Conservation (phyloP, 495 filamentous ascomycete genomes). For the Evernia prunastri region DNA sequence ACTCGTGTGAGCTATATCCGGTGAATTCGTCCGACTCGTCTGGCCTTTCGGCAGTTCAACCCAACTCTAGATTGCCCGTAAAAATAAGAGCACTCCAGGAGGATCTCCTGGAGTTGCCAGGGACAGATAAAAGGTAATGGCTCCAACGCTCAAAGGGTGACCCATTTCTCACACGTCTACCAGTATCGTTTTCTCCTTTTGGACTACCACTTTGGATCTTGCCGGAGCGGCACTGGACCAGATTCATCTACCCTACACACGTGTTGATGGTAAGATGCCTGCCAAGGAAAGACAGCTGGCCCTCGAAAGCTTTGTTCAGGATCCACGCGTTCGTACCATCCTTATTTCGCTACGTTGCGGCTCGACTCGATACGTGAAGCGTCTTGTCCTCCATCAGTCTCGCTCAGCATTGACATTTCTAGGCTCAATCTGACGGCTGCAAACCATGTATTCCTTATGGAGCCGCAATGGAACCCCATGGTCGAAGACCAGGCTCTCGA, state of each 20-base stretch:
- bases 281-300: conserved; percentile 32
- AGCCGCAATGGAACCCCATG: conserved; percentile 32
- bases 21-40: conserved; percentile 42
- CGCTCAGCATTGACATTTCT: not conserved
- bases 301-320: conserved; percentile 31
- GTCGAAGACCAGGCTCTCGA: conserved; percentile 31
- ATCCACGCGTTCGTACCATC: conserved; percentile 30
- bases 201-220: conserved; percentile 40
- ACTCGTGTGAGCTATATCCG: conserved; percentile 45
- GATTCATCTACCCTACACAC: conserved; percentile 28
- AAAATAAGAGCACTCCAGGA: conserved; percentile 77
- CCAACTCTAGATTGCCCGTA: conserved; percentile 43
- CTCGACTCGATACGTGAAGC: conserved; percentile 15
- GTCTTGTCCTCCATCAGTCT: not conserved
- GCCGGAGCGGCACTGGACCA: conserved; percentile 33
- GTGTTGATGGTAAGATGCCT: conserved; percentile 42
- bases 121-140: conserved; percentile 52
- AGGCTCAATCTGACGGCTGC: conserved; percentile 28
- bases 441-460: conserved; percentile 38
- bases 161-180: conserved; percentile 1
- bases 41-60: conserved; percentile 35
- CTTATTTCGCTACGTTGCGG: conserved; percentile 40
- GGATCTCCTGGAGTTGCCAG: conserved; percentile 65
- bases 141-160: conserved; percentile 29
- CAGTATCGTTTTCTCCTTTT: conserved; percentile 43